These are phyloP conservation scores for Ophiostoma piceae DNA, from an alignment of 2,329 filamentous ascomycete genomes.

Conservation along the genomic window DNA sequence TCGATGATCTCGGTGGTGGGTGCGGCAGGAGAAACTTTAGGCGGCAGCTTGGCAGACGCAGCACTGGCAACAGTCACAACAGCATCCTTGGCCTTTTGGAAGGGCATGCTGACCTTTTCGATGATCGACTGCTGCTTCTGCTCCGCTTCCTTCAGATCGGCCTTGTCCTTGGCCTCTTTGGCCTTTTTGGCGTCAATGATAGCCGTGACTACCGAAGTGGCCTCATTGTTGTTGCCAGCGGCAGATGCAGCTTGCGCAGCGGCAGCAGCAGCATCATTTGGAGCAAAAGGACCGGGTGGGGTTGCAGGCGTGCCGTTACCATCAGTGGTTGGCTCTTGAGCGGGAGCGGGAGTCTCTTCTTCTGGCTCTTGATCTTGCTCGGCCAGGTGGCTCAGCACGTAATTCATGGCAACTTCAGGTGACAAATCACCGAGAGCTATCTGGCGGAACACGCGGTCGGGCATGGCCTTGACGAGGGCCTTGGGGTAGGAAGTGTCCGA, in stretches of 20 bases:
- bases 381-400: slow-evolving; percentile 77
- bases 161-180: slow-evolving; percentile 14
- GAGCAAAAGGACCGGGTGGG: background rate
- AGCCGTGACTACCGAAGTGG: slow-evolving; percentile 7
- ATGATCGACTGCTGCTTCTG: slow-evolving; percentile 19
- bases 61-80: background rate
- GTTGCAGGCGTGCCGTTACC: background rate
- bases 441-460: slow-evolving; percentile 84
- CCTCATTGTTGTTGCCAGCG: background rate
- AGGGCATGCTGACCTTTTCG: slow-evolving; percentile 19
- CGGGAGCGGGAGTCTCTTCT: slow-evolving; percentile 31
- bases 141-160: background rate
- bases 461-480: slow-evolving; percentile 76
- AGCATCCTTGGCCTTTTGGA: slow-evolving; percentile 18
- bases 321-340: slow-evolving; percentile 25
- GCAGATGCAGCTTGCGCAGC: background rate
- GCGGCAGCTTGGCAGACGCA: background rate
- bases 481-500: slow-evolving; percentile 86
- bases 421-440: slow-evolving; percentile 82
- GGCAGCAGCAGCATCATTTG: background rate
- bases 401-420: slow-evolving; percentile 79
- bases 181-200: slow-evolving; percentile 19
- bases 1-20: background rate
- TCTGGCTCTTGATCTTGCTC: slow-evolving; percentile 39
- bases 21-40: background rate